Evolutionary conservation across 2,329 filamentous ascomycete species (phyloP).

Genomic region (Graphium sp.): DNA sequence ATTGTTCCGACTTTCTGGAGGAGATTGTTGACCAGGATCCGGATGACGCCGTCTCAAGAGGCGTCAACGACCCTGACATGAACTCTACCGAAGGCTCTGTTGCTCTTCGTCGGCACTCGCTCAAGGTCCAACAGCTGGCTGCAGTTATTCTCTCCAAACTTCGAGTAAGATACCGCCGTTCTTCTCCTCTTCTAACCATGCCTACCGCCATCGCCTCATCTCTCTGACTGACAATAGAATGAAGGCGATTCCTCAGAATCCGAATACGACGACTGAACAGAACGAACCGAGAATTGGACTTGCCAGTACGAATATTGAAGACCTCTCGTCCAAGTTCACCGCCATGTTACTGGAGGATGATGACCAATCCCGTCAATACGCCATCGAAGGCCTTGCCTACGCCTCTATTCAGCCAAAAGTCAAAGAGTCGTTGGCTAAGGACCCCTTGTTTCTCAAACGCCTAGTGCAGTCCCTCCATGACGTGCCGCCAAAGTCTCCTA

Average conservation of each 20-base stretch:
- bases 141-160: constrained; percentile 64
- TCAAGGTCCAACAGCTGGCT: constrained; percentile 46
- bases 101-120: constrained; percentile 41
- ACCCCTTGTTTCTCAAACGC: constrained; percentile 49
- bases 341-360: constrained; percentile 44
- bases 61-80: constrained; percentile 30
- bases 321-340: constrained; percentile 46
- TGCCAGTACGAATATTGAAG: constrained; percentile 45
- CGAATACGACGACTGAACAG: constrained; percentile 17
- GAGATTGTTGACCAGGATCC: constrained; percentile 62
- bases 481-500: constrained; percentile 45
- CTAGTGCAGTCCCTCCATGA: constrained; percentile 47
- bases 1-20: constrained; percentile 77
- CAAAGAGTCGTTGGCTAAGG: constrained; percentile 62
- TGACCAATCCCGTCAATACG: constrained; percentile 30
- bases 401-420: constrained; percentile 72
- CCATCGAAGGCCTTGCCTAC: constrained; percentile 84
- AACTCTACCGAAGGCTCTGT: constrained; percentile 43
- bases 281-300: constrained; percentile 27
- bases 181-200: constrained; percentile 2
- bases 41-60: constrained; percentile 25
- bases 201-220: too few species aligned
- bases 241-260: constrained; percentile 38
- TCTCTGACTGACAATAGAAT: constrained; percentile 26
- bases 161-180: constrained; percentile 23